Conservation (phyloP, 768 basidiomycete species). For the Saitozyma podzolica region DNA sequence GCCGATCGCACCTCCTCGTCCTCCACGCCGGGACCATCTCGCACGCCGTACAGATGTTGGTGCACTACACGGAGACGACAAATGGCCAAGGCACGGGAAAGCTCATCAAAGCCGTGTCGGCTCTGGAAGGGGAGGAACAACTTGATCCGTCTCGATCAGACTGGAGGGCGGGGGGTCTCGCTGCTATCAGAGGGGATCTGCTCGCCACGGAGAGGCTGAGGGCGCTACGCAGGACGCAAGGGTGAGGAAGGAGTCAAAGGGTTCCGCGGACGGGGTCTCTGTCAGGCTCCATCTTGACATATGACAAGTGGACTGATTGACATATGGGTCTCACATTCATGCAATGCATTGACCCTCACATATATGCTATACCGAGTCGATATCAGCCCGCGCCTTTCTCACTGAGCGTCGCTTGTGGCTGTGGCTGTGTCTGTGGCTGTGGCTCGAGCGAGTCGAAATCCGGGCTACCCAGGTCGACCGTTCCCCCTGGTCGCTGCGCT, state of each 20-base stretch:
- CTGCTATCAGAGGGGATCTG: conserved; percentile 24
- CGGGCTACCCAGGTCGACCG: too few relatives aligned
- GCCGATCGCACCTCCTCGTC: conserved; percentile 13
- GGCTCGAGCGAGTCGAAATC: too few relatives aligned
- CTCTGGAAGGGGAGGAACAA: conserved; percentile 7
- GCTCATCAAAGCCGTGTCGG: conserved; percentile 17
- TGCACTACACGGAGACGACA: not conserved
- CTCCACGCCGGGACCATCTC: conserved; percentile 13
- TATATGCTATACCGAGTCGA: too few relatives aligned
- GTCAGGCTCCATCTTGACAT: too few relatives aligned
- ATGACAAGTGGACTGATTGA: too few relatives aligned
- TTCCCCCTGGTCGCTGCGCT: too few relatives aligned
- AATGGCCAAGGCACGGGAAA: conserved; percentile 18
- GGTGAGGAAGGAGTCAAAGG: not conserved
- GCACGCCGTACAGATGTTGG: conserved; percentile 13
- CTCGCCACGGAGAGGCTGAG: conserved; percentile 29
- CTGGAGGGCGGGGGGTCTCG: conserved; percentile 14
- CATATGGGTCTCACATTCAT: too few relatives aligned
- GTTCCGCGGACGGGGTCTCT: too few relatives aligned
- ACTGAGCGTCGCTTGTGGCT: too few relatives aligned
- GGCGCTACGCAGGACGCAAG: not conserved
- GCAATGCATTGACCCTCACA: too few relatives aligned
- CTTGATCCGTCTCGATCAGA: not conserved
- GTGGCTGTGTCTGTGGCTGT: too few relatives aligned
- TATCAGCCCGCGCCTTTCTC: too few relatives aligned